phyloP scores from a whole-genome alignment of 1,284 basidiomycete genomes.

The Ganoderma multipileum region DNA sequence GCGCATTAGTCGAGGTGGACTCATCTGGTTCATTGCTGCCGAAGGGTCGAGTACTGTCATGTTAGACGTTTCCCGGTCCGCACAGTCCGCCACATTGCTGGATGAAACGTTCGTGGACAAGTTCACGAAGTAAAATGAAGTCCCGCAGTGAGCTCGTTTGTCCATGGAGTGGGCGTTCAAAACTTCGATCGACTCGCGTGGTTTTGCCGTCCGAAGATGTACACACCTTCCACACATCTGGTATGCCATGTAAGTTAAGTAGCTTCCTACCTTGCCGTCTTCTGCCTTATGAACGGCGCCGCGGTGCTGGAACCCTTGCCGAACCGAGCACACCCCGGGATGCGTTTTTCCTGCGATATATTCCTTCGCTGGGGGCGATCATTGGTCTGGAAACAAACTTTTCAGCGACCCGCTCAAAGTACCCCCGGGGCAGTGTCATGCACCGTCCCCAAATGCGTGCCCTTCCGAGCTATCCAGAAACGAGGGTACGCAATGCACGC shows the following conservation, averaged over 20 bases:
- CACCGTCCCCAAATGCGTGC: not conserved
- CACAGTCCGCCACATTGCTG: not conserved
- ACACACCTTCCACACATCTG: not conserved
- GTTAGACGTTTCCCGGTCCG: not conserved
- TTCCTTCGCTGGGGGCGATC: not conserved
- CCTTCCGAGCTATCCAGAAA: not conserved
- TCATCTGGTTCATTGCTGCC: not conserved
- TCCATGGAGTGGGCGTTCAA: too few species aligned
- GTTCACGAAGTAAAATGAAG: not conserved
- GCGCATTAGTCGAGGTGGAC: not conserved
- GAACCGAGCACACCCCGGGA: not conserved
- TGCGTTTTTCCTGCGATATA: not conserved
- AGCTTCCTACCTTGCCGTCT: not conserved
- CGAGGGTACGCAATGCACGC: not conserved
- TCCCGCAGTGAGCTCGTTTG: not conserved
- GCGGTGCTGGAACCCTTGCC: not conserved
- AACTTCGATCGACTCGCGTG: not conserved
- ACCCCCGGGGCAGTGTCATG: not conserved
- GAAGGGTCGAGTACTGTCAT: not conserved
- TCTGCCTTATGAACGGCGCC: not conserved
- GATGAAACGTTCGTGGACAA: not conserved
- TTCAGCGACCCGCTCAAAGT: not conserved
- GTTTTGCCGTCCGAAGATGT: not conserved
- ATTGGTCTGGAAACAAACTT: not conserved
- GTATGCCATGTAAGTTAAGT: not conserved